These are phyloP conservation scores for Fusarium kyushuense DNA, from an alignment of 2,329 filamentous ascomycete species.

Conservation along the genomic window DNA sequence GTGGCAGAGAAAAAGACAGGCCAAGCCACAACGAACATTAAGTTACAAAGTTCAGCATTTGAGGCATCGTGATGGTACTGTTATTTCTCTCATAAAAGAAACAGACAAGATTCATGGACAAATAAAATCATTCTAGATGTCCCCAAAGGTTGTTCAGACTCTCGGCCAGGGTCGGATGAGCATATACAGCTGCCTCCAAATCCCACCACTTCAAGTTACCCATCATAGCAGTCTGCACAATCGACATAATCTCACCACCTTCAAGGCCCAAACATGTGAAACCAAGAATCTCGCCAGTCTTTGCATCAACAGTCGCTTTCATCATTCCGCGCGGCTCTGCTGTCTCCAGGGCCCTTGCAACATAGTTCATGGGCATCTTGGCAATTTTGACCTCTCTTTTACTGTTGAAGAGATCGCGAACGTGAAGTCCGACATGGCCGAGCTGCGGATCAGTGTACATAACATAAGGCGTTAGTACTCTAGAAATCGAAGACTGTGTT, in stretches of 20 bases:
- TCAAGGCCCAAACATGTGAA: slow-evolving; percentile 65
- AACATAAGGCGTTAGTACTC: slow-evolving; percentile 59
- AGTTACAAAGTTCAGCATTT: slow-evolving; percentile 21
- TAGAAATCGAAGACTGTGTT: slow-evolving; percentile 43
- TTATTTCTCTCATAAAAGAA: background rate
- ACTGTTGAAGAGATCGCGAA: slow-evolving; percentile 51
- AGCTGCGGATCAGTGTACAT: slow-evolving; percentile 67
- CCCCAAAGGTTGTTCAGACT: slow-evolving; percentile 64
- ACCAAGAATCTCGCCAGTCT: slow-evolving; percentile 62
- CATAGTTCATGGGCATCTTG: slow-evolving; percentile 64
- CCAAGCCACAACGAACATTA: slow-evolving; percentile 6
- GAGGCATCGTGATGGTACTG: slow-evolving; percentile 23
- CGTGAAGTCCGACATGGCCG: slow-evolving; percentile 63
- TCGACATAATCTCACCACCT: slow-evolving; percentile 65
- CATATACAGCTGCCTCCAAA: slow-evolving; percentile 61
- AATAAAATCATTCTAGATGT: slow-evolving; percentile 51
- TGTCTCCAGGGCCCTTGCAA: slow-evolving; percentile 64
- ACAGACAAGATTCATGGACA: background rate
- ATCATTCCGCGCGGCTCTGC: slow-evolving; percentile 64
- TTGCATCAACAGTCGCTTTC: slow-evolving; percentile 63
- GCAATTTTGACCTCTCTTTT: slow-evolving; percentile 56
- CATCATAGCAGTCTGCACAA: slow-evolving; percentile 66
- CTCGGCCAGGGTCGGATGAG: slow-evolving; percentile 64
- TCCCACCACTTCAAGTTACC: slow-evolving; percentile 59
- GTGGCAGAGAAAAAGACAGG: slow-evolving; percentile 50